Conservation (phyloP, 371 early-diverging fungal species). For the Syncephalastrum monosporum region DNA sequence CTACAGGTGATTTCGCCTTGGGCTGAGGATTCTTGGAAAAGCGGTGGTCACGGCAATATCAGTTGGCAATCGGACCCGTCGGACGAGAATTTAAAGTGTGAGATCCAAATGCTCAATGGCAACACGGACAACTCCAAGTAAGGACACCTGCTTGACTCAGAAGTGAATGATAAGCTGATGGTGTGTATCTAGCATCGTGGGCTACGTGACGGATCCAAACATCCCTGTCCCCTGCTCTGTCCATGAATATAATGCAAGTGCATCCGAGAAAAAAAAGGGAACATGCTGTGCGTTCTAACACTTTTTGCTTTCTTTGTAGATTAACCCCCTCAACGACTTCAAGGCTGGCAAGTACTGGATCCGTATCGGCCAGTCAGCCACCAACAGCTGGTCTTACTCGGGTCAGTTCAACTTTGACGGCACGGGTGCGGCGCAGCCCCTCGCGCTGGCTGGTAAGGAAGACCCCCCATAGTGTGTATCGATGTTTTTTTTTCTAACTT, state of each 20-base stretch:
- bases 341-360: constrained; percentile 11
- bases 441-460: background rate
- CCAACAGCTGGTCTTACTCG: constrained; percentile 17
- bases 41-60: constrained; percentile 35
- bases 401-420: constrained; percentile 26
- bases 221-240: constrained; percentile 9
- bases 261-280: background rate
- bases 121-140: constrained; percentile 30
- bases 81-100: constrained; percentile 28
- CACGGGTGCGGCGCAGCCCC: constrained; percentile 6
- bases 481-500: background rate
- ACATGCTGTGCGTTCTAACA: background rate
- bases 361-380: constrained; percentile 24
- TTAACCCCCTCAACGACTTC: constrained; percentile 12
- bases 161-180: background rate
- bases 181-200: constrained; percentile 4
- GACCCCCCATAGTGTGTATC: background rate
- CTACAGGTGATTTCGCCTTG: constrained; percentile 40
- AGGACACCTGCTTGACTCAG: background rate
- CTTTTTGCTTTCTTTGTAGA: background rate
- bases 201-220: constrained; percentile 4
- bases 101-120: constrained; percentile 37
- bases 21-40: constrained; percentile 26
- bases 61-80: constrained; percentile 30
- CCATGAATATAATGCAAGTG: constrained; percentile 7